These are phyloP conservation scores for Russula sp. DNA, from an alignment of 768 basidiomycete genomes.

Conservation along the genomic window DNA sequence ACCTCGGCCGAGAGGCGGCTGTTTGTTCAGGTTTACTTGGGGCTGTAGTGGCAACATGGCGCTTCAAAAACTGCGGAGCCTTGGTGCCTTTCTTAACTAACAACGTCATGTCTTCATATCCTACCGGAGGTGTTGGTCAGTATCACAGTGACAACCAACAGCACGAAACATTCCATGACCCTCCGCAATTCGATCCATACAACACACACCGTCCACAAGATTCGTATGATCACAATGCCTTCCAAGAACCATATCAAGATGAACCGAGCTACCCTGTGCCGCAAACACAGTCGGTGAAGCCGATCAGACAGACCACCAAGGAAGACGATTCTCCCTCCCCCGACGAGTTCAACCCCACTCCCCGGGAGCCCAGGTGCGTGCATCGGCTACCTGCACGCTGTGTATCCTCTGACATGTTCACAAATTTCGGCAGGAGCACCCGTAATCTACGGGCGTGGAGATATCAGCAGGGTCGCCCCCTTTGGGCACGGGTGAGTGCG, in stretches of 20 bases:
- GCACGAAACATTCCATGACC: constrained; percentile 18
- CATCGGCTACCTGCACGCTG: not conserved
- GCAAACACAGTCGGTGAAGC: not conserved
- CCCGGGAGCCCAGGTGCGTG: constrained; percentile 5
- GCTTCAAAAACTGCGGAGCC: constrained; percentile 7
- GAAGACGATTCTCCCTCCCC: not conserved
- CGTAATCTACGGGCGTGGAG: constrained; percentile 17
- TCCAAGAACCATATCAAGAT: constrained; percentile 27
- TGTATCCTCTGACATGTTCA: not conserved
- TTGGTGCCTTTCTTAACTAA: not conserved
- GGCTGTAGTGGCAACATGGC: constrained; percentile 8
- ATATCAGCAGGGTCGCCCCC: constrained; percentile 19
- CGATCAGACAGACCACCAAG: not conserved
- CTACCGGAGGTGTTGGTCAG: not conserved
- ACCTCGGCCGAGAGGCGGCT: not conserved
- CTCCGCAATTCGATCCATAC: constrained; percentile 43
- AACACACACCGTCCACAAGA: constrained; percentile 39
- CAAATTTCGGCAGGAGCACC: not conserved
- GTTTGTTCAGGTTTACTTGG: constrained; percentile 10
- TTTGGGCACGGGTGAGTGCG: constrained; percentile 23
- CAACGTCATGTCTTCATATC: constrained; percentile 2
- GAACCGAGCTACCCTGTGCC: constrained; percentile 21
- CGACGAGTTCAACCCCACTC: not conserved
- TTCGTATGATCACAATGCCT: constrained; percentile 47
- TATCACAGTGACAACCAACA: constrained; percentile 4